Base-by-base conservation (phyloP, 257 asterid species). In the Cruciata laevipes region DNA sequence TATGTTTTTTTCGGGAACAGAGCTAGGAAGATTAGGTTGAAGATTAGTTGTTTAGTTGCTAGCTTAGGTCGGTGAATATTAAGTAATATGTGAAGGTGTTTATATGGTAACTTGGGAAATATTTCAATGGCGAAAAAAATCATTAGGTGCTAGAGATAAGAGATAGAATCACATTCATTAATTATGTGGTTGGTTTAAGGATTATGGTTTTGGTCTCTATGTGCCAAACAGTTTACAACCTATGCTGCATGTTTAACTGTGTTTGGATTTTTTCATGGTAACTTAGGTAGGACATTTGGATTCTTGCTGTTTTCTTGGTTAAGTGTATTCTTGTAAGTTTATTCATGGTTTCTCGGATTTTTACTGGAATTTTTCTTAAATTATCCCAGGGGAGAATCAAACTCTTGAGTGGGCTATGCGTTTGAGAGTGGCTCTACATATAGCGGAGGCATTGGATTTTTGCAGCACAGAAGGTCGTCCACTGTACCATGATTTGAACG, bases 361-460 rank as follows among this genome's bases (percentile, higher is more conserved):
- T 60, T 67, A 63, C 49, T 72, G 69, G 32, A 75, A 44, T 40
- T 72, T 72, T 72, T 8, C 30, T 62, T 35, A 2, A 25, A 51
- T 70, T 68, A 72, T 58, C 30, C 69, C 84, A 88, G 99, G 96
- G 95, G 99, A 93, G 82, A 88, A 84, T 79, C 99, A 90, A 78
- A 93, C 99, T 70, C 95, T 88, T 60, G 97, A 88, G 81, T 93
- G 97, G 97, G 96, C 97, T n/a, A 85, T 93, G 99, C 97, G 99
- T 42, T 71, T 93, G 67, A 80, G 99, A 75, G 99, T 93, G 74
- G 99, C 99, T 79, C 70, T 93, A 52, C 88, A 85, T 77, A 90
- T 93, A 69, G 97, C 97, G 69, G 99, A 93, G 85, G 97, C 99
- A 65, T 80, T 93, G 77, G 90, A 93, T 79, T 88, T 86, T 79